Conservation (phyloP, 805 yeast genomes). For the Suhomyces sp. region DNA sequence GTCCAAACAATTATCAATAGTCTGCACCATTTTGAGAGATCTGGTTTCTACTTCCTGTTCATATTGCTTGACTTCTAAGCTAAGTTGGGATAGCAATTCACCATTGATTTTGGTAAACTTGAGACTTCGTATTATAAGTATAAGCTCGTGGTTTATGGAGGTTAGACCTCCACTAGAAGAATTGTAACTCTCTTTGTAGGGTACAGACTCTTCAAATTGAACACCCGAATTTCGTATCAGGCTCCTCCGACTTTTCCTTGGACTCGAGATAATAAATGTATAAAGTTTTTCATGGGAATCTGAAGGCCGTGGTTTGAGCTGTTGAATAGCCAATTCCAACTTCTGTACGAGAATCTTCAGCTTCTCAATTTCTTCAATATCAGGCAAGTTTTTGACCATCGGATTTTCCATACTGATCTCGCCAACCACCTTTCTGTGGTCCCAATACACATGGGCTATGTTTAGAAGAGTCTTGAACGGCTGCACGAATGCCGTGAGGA, state of each 20-base stretch:
- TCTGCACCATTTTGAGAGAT: slow-evolving; percentile 19
- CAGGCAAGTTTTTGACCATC: slow-evolving; percentile 25
- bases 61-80: slow-evolving; percentile 24
- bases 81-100: slow-evolving; percentile 23
- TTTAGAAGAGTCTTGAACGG: slow-evolving; percentile 31
- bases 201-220: background rate
- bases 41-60: slow-evolving; percentile 25
- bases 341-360: slow-evolving; percentile 28
- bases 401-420: slow-evolving; percentile 11
- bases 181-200: too few relatives aligned
- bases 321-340: slow-evolving; percentile 26
- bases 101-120: slow-evolving; percentile 37
- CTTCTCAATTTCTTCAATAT: slow-evolving; percentile 27
- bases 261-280: slow-evolving; percentile 29
- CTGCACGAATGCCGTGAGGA: slow-evolving; percentile 29
- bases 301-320: slow-evolving; percentile 13
- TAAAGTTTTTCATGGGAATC: background rate
- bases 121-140: slow-evolving; percentile 32
- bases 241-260: slow-evolving; percentile 12
- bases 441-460: slow-evolving; percentile 23
- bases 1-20: slow-evolving; percentile 24
- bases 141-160: slow-evolving; percentile 37
- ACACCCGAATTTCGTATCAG: background rate
- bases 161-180: background rate
- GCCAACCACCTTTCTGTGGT: slow-evolving; percentile 29